Percentiles rank a stretch among this genome's conserved stretches.
These are phyloP conservation scores for Circinella umbellata DNA, from an alignment of 371 early-diverging fungal species.

Conservation along the genomic window DNA sequence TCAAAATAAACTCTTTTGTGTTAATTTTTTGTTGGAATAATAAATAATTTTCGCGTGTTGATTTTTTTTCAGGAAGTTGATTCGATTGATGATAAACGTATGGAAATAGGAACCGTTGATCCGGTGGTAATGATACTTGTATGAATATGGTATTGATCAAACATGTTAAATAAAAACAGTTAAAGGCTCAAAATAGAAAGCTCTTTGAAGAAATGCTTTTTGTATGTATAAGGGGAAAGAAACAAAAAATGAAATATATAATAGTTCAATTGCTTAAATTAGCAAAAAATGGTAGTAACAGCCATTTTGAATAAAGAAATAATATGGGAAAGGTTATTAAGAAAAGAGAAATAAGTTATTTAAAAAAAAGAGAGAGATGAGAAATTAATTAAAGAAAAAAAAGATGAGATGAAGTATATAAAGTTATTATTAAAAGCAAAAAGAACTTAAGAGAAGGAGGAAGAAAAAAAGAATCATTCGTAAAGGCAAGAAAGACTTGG, in stretches of 20 bases:
- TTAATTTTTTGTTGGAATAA: too few species aligned
- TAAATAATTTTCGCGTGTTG: background rate
- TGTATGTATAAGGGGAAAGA: background rate
- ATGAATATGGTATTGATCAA: constrained; percentile 8
- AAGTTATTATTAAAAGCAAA: background rate
- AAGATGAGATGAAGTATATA: background rate
- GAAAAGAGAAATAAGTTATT: background rate
- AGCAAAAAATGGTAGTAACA: background rate
- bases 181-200: background rate
- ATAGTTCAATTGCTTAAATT: background rate
- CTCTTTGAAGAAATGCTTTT: background rate
- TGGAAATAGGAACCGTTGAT: constrained; percentile 8
- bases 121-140: background rate
- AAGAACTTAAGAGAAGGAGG: background rate
- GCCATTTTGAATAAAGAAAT: background rate
- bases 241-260: background rate
- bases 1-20: too few species aligned
- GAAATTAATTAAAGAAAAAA: too few species aligned
- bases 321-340: background rate
- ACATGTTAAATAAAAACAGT: background rate
- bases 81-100: background rate
- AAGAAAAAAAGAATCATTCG: background rate
- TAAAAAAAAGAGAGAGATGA: background rate
- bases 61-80: constrained; percentile 8
- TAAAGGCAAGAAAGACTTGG: background rate